These are phyloP conservation scores for Physcomitrellopsis africana DNA, from an alignment of 225 moss, liverwort and hornwort genomes.

Conservation along the genomic window DNA sequence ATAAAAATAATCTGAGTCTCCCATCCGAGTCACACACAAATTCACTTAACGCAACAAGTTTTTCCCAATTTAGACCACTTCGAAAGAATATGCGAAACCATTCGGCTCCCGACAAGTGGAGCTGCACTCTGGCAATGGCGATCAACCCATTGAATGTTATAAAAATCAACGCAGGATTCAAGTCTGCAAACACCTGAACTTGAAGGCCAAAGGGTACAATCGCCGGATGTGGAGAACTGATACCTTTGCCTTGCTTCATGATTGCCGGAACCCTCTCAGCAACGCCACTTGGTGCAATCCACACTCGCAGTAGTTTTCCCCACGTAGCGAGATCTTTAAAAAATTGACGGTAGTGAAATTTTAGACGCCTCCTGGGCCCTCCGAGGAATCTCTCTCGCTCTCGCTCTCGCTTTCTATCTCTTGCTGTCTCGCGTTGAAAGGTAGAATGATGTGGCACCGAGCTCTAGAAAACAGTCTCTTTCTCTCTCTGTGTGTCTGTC, in stretches of 20 bases:
- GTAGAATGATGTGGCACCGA: too few relatives aligned
- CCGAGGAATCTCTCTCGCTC: too few relatives aligned
- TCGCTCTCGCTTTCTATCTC: too few relatives aligned
- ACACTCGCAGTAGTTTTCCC: too few relatives aligned
- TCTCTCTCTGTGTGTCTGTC: too few relatives aligned
- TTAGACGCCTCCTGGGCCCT: too few relatives aligned
- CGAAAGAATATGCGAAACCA: background rate
- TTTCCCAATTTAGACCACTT: background rate
- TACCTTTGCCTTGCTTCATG: background rate
- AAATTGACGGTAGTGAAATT: too few relatives aligned
- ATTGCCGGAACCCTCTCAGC: background rate
- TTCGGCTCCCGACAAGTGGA: slow-evolving; percentile 8
- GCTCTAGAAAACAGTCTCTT: too few relatives aligned
- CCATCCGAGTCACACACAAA: background rate
- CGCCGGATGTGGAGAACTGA: slow-evolving; percentile 40
- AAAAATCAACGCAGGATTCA: background rate
- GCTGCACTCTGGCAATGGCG: too few relatives aligned
- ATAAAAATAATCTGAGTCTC: background rate
- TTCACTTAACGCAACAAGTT: too few relatives aligned
- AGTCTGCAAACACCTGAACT: slow-evolving; percentile 8
- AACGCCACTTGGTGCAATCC: slow-evolving; percentile 20
- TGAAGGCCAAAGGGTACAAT: slow-evolving; percentile 26
- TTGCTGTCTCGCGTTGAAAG: too few relatives aligned
- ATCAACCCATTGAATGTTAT: background rate
- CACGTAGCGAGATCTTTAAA: too few relatives aligned